A percentile compares a stretch with the other conserved stretches of the same genome.
Conservation (phyloP, 257 asterid genomes). For the Gynochthodes officinalis region DNA sequence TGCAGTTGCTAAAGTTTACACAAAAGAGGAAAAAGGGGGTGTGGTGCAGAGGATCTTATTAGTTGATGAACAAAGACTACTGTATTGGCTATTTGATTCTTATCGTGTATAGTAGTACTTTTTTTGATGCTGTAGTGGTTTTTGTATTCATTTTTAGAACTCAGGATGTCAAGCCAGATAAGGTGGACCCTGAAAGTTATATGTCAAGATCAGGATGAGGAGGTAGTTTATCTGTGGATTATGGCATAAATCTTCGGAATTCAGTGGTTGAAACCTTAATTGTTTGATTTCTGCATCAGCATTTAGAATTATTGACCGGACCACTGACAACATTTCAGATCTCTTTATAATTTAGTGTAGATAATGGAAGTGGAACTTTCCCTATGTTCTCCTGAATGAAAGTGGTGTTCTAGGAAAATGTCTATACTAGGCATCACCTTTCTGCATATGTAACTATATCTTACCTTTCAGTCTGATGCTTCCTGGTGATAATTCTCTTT, state of each 20-base stretch:
- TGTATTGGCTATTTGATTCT: background rate
- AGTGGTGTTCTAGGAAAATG: background rate
- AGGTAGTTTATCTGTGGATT: constrained; percentile 8
- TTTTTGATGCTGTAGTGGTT: no score
- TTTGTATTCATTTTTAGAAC: no score
- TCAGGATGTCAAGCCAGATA: constrained; percentile 39
- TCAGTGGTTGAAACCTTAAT: constrained; percentile 7
- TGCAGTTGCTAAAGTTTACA: no score
- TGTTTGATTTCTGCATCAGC: no score
- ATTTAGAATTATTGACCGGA: no score
- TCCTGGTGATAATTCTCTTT: background rate
- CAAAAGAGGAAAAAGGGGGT: no score
- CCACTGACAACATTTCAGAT: no score
- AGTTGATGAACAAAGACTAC: background rate
- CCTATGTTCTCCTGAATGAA: background rate
- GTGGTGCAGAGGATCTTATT: background rate
- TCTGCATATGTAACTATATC: background rate
- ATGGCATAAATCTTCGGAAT: background rate
- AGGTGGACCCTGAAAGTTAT: constrained; percentile 27
- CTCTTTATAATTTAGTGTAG: no score
- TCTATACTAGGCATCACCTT: background rate
- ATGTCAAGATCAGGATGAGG: constrained; percentile 29
- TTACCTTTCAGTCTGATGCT: background rate
- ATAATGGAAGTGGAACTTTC: no score
- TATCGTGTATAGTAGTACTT: no score